These are phyloP conservation scores for Nakazawaea pomicola DNA, from an alignment of 805 yeast genomes.

Conservation along the genomic window DNA sequence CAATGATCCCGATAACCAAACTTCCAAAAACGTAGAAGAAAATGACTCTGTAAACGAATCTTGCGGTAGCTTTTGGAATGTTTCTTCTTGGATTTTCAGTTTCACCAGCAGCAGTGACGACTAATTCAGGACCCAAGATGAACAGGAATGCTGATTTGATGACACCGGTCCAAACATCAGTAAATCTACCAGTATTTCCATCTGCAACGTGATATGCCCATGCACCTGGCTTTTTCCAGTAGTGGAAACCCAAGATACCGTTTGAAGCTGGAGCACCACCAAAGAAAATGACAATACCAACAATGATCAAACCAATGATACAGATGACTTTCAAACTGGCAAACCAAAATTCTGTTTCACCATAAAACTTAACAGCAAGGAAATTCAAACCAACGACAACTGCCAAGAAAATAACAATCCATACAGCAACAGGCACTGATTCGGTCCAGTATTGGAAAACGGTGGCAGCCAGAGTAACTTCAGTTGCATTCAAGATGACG, in stretches of 20 bases:
- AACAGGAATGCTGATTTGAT: constrained; percentile 64
- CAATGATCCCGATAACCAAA: constrained; percentile 46
- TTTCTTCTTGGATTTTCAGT: constrained; percentile 26
- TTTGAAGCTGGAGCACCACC: constrained; percentile 57
- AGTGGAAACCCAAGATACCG: constrained; percentile 41
- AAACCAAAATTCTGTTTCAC: constrained; percentile 63
- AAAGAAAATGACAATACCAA: constrained; percentile 53
- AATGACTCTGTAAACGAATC: constrained; percentile 26
- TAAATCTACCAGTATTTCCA: constrained; percentile 58
- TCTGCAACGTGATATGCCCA: constrained; percentile 44
- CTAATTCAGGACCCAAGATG: constrained; percentile 33
- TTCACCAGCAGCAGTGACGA: constrained; percentile 28
- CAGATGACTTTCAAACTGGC: constrained; percentile 60
- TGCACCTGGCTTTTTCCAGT: constrained; percentile 33
- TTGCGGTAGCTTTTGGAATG: constrained; percentile 27
- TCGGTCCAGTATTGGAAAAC: constrained; percentile 60
- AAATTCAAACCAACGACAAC: constrained; percentile 42
- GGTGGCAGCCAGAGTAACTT: constrained; percentile 60
- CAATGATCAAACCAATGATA: constrained; percentile 55
- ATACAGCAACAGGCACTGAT: constrained; percentile 49
- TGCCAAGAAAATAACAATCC: constrained; percentile 51
- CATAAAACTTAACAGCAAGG: constrained; percentile 44
- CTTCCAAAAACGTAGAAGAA: constrained; percentile 27
- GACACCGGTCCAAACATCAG: constrained; percentile 59
- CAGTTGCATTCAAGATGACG: constrained; percentile 52